phyloP scores from a whole-genome alignment of 257 asterid species.

The Solanum dulcamara region DNA sequence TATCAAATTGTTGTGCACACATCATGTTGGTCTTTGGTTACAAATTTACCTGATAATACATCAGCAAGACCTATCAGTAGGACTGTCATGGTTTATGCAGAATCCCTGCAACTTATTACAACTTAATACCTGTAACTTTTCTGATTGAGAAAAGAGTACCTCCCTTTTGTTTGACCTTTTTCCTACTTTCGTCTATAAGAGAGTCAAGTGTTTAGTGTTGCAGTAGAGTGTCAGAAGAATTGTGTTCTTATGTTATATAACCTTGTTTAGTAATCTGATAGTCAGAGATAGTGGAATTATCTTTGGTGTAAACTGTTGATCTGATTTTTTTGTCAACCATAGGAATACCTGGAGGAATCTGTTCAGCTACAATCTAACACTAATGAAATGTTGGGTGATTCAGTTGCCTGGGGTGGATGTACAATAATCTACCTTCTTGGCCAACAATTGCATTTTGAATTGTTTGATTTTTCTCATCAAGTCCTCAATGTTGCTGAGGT shows the following conservation, averaged over 20 bases:
- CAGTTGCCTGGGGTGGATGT: conserved; percentile 97
- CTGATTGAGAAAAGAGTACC: background rate
- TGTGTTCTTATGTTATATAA: background rate
- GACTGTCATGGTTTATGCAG: background rate
- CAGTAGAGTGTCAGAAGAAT: background rate
- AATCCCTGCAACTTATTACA: background rate
- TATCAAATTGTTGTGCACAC: background rate
- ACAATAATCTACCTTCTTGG: conserved; percentile 90
- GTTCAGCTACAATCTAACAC: conserved; percentile 50
- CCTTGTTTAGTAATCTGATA: background rate
- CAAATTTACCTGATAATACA: background rate
- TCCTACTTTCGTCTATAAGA: background rate
- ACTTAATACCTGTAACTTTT: background rate
- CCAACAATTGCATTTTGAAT: conserved; percentile 86
- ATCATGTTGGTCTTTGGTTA: background rate
- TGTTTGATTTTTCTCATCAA: conserved; percentile 93
- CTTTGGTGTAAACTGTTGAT: background rate
- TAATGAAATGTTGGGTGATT: conserved; percentile 78
- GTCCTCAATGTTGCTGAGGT: conserved; percentile 96
- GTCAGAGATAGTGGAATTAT: background rate
- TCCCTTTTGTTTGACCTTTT: background rate
- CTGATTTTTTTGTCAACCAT: conserved; percentile 4
- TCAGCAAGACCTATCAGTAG: background rate
- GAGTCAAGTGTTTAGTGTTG: background rate
- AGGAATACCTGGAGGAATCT: conserved; percentile 80